Percentiles rank a stretch among this genome's conserved stretches.
phyloP scores from a whole-genome alignment of 768 basidiomycete genomes.

The Amanita thiersii region DNA sequence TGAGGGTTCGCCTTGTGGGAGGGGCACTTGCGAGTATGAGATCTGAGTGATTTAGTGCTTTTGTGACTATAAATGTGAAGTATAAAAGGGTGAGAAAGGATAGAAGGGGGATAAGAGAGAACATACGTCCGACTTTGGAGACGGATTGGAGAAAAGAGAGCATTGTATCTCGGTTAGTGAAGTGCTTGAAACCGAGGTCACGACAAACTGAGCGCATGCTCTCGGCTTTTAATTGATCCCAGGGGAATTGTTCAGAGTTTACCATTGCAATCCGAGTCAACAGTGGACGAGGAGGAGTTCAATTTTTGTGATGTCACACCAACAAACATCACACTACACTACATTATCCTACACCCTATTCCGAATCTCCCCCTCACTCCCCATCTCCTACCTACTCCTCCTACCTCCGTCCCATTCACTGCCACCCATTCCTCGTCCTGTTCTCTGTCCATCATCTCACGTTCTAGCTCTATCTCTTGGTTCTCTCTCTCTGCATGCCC shows the following conservation, averaged over 20 bases:
- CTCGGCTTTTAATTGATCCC: constrained; percentile 4
- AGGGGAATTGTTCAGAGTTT: too few species aligned
- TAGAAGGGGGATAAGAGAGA: background rate
- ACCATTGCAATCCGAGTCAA: too few species aligned
- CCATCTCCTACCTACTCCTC: too few species aligned
- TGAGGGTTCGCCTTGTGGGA: background rate
- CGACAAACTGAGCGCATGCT: constrained; percentile 8
- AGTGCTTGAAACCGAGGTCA: constrained; percentile 5
- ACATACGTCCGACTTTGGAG: constrained; percentile 5
- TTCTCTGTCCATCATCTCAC: too few species aligned
- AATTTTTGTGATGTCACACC: too few species aligned
- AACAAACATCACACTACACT: too few species aligned
- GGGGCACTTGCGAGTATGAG: background rate
- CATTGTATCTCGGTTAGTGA: background rate
- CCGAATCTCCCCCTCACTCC: too few species aligned
- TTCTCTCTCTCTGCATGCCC: background rate
- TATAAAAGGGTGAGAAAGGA: background rate
- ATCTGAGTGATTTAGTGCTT: background rate
- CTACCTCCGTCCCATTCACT: too few species aligned
- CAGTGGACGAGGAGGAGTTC: too few species aligned
- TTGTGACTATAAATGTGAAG: background rate
- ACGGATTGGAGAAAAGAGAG: constrained; percentile 1
- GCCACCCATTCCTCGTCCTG: too few species aligned
- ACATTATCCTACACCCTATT: too few species aligned
- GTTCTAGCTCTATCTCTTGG: too few species aligned